These are phyloP conservation scores for Trypethelium eluteriae DNA, from an alignment of 495 filamentous ascomycete genomes.

Conservation along the genomic window DNA sequence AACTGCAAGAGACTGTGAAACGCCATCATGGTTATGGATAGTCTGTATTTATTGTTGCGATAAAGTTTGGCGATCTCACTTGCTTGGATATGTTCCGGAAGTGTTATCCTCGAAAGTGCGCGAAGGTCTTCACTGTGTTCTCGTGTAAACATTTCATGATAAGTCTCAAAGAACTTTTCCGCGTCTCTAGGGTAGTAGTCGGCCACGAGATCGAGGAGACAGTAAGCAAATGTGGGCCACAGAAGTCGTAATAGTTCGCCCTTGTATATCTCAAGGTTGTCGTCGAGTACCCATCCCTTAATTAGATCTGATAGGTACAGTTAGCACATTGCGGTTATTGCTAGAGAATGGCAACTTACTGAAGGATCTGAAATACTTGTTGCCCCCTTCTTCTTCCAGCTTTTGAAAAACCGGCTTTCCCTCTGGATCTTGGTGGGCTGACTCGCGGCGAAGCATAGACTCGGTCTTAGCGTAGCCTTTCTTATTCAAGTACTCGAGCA, in stretches of 20 bases:
- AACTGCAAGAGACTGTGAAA: slow-evolving; percentile 77
- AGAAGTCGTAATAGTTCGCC: slow-evolving; percentile 79
- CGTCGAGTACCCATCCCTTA: slow-evolving; percentile 67
- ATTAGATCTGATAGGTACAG: slow-evolving; percentile 46
- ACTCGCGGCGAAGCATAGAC: slow-evolving; percentile 85
- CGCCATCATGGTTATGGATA: slow-evolving; percentile 74
- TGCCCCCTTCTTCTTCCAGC: slow-evolving; percentile 59
- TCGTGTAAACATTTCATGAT: slow-evolving; percentile 60
- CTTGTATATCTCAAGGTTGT: slow-evolving; percentile 89
- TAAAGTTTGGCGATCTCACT: slow-evolving; percentile 70
- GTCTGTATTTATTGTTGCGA: slow-evolving; percentile 69
- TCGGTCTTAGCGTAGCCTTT: slow-evolving; percentile 93
- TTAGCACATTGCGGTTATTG: neutral
- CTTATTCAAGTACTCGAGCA: slow-evolving; percentile 92
- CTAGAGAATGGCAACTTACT: slow-evolving; percentile 37
- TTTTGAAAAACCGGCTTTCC: slow-evolving; percentile 56
- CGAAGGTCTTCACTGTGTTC: slow-evolving; percentile 71
- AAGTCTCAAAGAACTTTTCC: slow-evolving; percentile 58
- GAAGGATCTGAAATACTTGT: slow-evolving; percentile 68
- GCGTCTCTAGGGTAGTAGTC: slow-evolving; percentile 63
- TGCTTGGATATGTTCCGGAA: slow-evolving; percentile 68
- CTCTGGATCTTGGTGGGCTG: slow-evolving; percentile 68
- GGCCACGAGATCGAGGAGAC: slow-evolving; percentile 73
- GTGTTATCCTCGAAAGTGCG: slow-evolving; percentile 55
- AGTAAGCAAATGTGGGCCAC: slow-evolving; percentile 92